These are phyloP conservation scores for Aspergillus novoparasiticus DNA, from an alignment of 2,329 filamentous ascomycete genomes.

Conservation along the genomic window DNA sequence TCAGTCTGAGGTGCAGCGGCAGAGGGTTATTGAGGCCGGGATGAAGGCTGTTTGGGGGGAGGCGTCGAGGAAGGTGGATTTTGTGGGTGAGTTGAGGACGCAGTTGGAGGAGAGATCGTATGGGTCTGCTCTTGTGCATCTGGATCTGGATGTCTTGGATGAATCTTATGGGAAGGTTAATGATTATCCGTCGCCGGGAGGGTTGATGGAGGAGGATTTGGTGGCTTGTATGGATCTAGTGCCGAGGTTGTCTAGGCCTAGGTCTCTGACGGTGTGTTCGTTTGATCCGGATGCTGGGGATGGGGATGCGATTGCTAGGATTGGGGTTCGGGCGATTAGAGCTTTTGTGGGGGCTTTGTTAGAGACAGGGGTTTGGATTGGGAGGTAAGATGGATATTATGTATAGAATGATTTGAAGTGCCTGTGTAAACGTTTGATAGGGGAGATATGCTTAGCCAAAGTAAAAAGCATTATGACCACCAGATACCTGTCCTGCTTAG, in stretches of 20 bases:
- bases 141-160: slow-evolving; percentile 42
- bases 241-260: neutral
- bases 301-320: neutral
- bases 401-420: neutral
- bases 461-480: no score
- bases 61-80: slow-evolving; percentile 17
- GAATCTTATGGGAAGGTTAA: slow-evolving; percentile 38
- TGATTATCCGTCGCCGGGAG: slow-evolving; percentile 38
- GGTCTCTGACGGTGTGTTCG: neutral
- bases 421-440: neutral
- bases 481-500: no score
- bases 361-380: neutral
- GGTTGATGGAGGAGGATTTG: slow-evolving; percentile 18
- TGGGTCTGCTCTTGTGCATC: slow-evolving; percentile 33
- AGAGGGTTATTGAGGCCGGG: slow-evolving; percentile 33
- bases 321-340: neutral
- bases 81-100: slow-evolving; percentile 14
- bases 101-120: slow-evolving; percentile 13
- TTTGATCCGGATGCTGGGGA: neutral
- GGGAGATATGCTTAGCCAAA: neutral
- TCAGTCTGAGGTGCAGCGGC: slow-evolving; percentile 30
- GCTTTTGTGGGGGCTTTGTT: neutral
- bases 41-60: slow-evolving; percentile 35
- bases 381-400: neutral
- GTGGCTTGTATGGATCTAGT: neutral